These are phyloP conservation scores for Alternaria alternata DNA, from an alignment of 2,329 filamentous ascomycete genomes.

Conservation along the genomic window DNA sequence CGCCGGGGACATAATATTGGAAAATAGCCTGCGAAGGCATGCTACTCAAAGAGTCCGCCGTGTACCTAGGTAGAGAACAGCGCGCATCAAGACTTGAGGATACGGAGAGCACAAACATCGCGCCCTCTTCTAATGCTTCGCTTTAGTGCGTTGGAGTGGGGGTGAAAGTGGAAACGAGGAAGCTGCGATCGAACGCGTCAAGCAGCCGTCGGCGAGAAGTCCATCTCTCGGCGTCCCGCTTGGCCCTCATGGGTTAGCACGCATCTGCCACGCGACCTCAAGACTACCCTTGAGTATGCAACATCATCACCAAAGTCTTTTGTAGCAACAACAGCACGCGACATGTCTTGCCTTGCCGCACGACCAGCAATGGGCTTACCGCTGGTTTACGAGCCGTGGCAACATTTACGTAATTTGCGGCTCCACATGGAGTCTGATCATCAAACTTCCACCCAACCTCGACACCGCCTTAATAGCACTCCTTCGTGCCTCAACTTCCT, in stretches of 20 bases:
- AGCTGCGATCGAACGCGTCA: not conserved
- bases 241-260: conserved; percentile 6
- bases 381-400: not conserved
- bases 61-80: not conserved
- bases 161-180: not conserved
- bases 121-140: not conserved
- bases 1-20: not conserved
- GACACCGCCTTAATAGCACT: not conserved
- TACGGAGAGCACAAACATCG: not conserved
- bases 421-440: not conserved
- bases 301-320: not conserved
- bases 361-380: not conserved
- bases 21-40: not conserved
- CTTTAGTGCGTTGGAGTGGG: not conserved
- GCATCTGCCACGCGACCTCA: not conserved
- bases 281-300: not conserved
- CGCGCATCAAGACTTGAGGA: not conserved
- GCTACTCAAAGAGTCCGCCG: not conserved
- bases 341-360: not conserved
- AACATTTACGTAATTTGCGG: not conserved
- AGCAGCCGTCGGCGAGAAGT: not conserved
- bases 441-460: not conserved
- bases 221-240: not conserved
- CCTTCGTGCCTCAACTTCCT: not conserved
- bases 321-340: not conserved